Evolutionary conservation across 2,329 filamentous ascomycete species (phyloP).

Genomic region (Hymenoscyphus repandus): DNA sequence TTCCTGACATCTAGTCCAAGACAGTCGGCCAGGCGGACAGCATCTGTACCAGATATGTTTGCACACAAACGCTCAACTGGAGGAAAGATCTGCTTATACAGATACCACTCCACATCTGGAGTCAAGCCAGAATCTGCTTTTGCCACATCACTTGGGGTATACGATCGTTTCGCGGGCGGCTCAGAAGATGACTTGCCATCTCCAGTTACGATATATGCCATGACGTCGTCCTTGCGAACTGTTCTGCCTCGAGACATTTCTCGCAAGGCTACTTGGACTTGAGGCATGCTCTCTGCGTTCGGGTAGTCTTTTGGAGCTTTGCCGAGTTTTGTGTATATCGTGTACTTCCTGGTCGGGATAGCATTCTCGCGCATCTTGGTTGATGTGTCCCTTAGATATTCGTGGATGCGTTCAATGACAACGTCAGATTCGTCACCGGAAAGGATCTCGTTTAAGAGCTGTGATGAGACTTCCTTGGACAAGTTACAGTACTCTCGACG

Average conservation of each 20-base stretch:
- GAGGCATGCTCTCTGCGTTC: conserved; percentile 91
- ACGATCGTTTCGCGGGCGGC: conserved; percentile 80
- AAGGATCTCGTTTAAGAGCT: conserved; percentile 87
- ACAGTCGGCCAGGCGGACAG: conserved; percentile 84
- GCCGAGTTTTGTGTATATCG: conserved; percentile 95
- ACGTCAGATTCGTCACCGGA: conserved; percentile 89
- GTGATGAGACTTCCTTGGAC: conserved; percentile 89
- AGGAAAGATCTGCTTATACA: conserved; percentile 96
- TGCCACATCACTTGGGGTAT: conserved; percentile 76
- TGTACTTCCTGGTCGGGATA: conserved; percentile 80
- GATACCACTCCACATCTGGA: conserved; percentile 95
- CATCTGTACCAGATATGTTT: conserved; percentile 89
- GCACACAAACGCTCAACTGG: conserved; percentile 96
- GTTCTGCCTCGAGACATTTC: conserved; percentile 82
- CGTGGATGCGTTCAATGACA: conserved; percentile 85
- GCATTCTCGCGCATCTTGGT: conserved; percentile 77
- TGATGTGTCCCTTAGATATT: conserved; percentile 81
- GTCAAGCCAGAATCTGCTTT: conserved; percentile 70
- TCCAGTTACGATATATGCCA: conserved; percentile 88
- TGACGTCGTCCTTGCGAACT: conserved; percentile 90
- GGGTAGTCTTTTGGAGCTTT: conserved; percentile 92
- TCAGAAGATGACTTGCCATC: conserved; percentile 58
- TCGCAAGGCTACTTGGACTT: conserved; percentile 89
- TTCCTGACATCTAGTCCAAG: conserved; percentile 86
- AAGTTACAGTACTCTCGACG: conserved; percentile 93